Conservation (phyloP, 768 basidiomycete species). For the Botryobasidium botryosum region DNA sequence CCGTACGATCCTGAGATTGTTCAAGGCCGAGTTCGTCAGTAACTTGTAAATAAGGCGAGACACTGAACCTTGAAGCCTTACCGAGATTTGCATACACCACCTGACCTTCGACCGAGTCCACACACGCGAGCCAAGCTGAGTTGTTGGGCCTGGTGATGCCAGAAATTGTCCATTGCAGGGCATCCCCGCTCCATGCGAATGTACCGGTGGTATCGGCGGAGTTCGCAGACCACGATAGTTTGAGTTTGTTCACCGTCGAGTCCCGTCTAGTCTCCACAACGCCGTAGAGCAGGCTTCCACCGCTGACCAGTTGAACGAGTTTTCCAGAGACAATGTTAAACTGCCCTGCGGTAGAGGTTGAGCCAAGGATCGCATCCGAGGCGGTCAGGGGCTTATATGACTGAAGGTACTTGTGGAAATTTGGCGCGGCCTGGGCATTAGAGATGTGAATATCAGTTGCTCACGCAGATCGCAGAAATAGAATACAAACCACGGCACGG, state of each 20-base stretch:
- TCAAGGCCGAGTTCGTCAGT: no score
- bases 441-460: background rate
- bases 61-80: conserved; percentile 1
- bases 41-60: no score
- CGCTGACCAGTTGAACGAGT: conserved; percentile 32
- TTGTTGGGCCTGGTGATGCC: conserved; percentile 20
- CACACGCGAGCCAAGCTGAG: background rate
- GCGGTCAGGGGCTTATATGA: conserved; percentile 24
- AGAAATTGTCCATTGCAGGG: conserved; percentile 38
- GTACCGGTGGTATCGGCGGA: conserved; percentile 29
- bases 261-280: conserved; percentile 31
- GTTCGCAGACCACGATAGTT: conserved; percentile 31
- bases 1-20: conserved; percentile 11
- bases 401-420: conserved; percentile 46
- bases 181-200: conserved; percentile 41
- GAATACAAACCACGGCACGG: conserved; percentile 32
- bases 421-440: conserved; percentile 29
- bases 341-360: conserved; percentile 26
- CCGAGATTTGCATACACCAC: conserved; percentile 35
- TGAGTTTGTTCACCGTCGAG: conserved; percentile 31
- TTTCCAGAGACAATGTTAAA: conserved; percentile 40
- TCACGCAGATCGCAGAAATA: background rate
- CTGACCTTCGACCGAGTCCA: background rate
- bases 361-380: conserved; percentile 34
- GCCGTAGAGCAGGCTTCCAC: conserved; percentile 27